Evolutionary conservation across 164 flowering plant genomes (phyloP).

Genomic region (Dillenia suffruticosa): DNA sequence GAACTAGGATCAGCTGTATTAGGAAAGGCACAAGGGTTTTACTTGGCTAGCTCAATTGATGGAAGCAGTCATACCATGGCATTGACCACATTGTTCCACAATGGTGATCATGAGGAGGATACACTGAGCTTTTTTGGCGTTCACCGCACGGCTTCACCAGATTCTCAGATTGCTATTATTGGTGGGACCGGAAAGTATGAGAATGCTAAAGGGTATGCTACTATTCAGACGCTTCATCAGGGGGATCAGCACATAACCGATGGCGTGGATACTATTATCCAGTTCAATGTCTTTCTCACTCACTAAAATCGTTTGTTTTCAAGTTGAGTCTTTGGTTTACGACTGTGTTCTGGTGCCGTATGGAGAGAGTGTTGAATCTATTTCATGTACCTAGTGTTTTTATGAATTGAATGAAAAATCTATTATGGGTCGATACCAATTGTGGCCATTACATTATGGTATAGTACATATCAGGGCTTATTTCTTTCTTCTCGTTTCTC

Average conservation of each 20-base stretch:
- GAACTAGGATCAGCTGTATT: constrained; percentile 50
- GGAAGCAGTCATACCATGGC: constrained; percentile 62
- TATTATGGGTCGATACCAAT: not conserved
- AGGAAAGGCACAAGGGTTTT: constrained; percentile 64
- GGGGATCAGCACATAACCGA: constrained; percentile 13
- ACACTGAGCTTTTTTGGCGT: constrained; percentile 64
- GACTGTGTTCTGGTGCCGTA: too few species aligned
- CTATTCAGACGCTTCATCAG: constrained; percentile 6
- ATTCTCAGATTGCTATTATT: constrained; percentile 17
- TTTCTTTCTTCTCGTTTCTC: too few species aligned
- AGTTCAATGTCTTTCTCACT: constrained; percentile 48
- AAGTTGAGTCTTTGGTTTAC: too few species aligned
- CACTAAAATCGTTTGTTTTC: constrained; percentile 1
- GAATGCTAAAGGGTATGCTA: constrained; percentile 18
- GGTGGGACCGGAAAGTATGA: constrained; percentile 27
- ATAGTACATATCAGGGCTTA: too few species aligned
- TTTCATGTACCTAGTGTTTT: not conserved
- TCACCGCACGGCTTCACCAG: constrained; percentile 45
- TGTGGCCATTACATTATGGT: too few species aligned
- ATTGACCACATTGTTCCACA: constrained; percentile 38
- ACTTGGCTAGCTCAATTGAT: constrained; percentile 61
- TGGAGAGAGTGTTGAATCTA: not conserved
- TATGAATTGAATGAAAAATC: not conserved
- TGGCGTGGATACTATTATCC: constrained; percentile 32
- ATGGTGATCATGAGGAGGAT: constrained; percentile 33